These are phyloP conservation scores for Theileria sp. DNA, from an alignment of 169 alveolate species.

Conservation along the genomic window DNA sequence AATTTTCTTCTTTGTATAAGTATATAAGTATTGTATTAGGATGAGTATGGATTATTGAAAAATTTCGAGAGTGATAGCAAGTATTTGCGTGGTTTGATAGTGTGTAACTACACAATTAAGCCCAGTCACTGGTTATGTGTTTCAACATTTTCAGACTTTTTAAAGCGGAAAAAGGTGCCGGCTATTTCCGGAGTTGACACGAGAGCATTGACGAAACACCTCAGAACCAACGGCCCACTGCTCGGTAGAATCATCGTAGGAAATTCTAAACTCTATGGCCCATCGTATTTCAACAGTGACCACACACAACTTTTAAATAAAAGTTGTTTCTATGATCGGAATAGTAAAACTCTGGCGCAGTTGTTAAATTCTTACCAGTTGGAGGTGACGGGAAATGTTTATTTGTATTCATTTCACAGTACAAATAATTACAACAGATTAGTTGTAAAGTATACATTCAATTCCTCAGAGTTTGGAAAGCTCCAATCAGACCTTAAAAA, in stretches of 20 bases:
- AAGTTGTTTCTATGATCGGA: conserved; percentile 26
- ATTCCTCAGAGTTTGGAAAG: background rate
- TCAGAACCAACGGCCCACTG: conserved; percentile 78
- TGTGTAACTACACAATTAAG: conserved; percentile 77
- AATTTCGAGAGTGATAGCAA: conserved; percentile 76
- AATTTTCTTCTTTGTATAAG: too few relatives aligned
- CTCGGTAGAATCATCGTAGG: conserved; percentile 72
- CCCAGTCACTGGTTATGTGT: conserved; percentile 72
- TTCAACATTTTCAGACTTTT: conserved; percentile 64
- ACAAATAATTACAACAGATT: conserved; percentile 8
- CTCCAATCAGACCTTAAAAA: background rate
- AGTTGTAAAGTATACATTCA: background rate
- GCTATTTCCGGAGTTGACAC: conserved; percentile 84
- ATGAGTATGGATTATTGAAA: conserved; percentile 72
- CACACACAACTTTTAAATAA: conserved; percentile 45
- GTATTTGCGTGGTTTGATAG: conserved; percentile 77
- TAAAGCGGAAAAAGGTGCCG: conserved; percentile 61
- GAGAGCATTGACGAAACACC: conserved; percentile 81
- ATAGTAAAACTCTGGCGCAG: conserved; percentile 35
- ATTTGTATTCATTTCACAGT: conserved; percentile 17
- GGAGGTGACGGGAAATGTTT: background rate
- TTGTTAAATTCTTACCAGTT: background rate
- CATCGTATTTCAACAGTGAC: background rate
- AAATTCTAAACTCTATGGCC: background rate
- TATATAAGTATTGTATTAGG: too few relatives aligned